Conservation (phyloP, 2,329 filamentous ascomycete genomes). For the Colletotrichum brevisporum region DNA sequence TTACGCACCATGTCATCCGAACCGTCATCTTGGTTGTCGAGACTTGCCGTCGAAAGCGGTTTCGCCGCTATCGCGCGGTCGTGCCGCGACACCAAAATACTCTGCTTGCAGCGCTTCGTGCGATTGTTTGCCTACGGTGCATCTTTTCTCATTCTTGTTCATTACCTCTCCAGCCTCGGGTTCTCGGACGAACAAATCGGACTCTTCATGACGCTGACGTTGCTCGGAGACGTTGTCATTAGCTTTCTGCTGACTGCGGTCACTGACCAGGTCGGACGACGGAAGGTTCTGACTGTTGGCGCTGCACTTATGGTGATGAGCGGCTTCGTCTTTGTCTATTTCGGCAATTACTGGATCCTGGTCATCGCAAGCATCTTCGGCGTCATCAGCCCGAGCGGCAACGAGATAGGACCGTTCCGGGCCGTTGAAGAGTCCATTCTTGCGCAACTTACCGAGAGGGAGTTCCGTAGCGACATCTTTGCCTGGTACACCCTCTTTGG, state of each 20-base stretch:
- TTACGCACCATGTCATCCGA: constrained; percentile 22
- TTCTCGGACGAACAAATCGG: constrained; percentile 68
- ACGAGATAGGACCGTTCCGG: constrained; percentile 74
- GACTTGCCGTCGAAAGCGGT: constrained; percentile 57
- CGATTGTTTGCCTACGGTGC: constrained; percentile 75
- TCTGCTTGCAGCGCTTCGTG: constrained; percentile 71
- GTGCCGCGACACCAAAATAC: constrained; percentile 66
- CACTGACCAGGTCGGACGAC: constrained; percentile 70
- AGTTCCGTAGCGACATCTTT: constrained; percentile 67
- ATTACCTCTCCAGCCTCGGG: constrained; percentile 66
- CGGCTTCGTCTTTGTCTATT: constrained; percentile 68
- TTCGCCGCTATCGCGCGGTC: constrained; percentile 58
- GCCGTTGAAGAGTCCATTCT: constrained; percentile 74
- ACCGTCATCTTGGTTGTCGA: constrained; percentile 20
- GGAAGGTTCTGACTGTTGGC: constrained; percentile 66
- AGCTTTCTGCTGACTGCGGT: constrained; percentile 72
- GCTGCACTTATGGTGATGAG: constrained; percentile 69
- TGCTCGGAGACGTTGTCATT: constrained; percentile 71
- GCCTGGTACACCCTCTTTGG: constrained; percentile 74
- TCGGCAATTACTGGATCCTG: constrained; percentile 70
- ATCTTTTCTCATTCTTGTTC: constrained; percentile 70
- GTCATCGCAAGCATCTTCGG: constrained; percentile 71
- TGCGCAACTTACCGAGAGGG: constrained; percentile 66
- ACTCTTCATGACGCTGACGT: constrained; percentile 76
- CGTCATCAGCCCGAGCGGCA: constrained; percentile 73